Base-by-base conservation (phyloP, 345 rosid species). In the Euphorbia peplus region DNA sequence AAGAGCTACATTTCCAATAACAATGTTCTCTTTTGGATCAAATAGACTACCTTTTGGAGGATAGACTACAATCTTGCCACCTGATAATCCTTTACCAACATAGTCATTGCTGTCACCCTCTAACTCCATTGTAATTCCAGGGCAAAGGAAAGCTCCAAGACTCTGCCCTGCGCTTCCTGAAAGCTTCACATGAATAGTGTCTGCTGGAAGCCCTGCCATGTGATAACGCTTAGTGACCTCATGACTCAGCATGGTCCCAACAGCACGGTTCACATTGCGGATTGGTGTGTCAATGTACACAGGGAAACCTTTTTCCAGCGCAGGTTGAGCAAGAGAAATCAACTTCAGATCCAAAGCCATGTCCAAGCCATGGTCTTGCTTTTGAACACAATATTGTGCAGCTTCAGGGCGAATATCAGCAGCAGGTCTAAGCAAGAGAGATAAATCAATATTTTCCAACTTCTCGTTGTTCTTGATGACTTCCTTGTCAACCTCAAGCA, bases 151-250 rank as follows among this genome's bases (percentile, higher is more conserved):
- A 81, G 96, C 98, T 66, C 98, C 99, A 54, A 95, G 75, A 60
- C 97, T 90, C 90, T 95, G 99, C 13, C 99, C 99, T n/a, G 98
- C 97, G 77, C 99, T 95, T 78, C 99, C 98, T 2, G 63, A 67
- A 72, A 95, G 84, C 81, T 90, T 95, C 70, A 89, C 79, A 76
- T 95, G 97, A 69, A 95, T 86, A 30, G 96, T 88, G 76, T 87
- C 98, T 13, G 86, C 70, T 11, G 95, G 92, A 79, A 95, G 95
- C 71, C 99, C 99, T 11, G 81, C 87, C 84, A 85, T 70, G 72
- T 78, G 83, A 80, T 92, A 89, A 51, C 84, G 90, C 78, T 90
- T 95, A 11, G 96, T 95, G 37, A 95, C 99, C 82, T 95, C 98
- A 79, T 95, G 99, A 76, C 99, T 95, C 59, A 95, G 87, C 99